A percentile compares a stretch with the other conserved stretches of the same genome.
phyloP scores from a whole-genome alignment of 306 rosid genomes.

The Cyamopsis tetragonoloba region DNA sequence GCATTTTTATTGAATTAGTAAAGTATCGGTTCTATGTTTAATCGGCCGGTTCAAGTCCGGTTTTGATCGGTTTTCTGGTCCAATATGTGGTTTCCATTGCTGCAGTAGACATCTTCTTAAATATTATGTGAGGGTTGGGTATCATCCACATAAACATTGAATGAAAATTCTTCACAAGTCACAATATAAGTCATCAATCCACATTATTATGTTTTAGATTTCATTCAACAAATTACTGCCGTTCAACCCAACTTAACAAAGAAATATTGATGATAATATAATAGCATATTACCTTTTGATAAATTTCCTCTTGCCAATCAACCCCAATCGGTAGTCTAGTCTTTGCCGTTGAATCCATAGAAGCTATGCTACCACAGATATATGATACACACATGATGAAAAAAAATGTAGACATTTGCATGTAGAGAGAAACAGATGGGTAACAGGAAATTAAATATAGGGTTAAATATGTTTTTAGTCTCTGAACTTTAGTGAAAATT shows the following conservation, averaged over 20 bases:
- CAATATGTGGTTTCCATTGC: too few relatives aligned
- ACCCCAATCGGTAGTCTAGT: slow-evolving; percentile 69
- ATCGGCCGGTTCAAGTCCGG: too few relatives aligned
- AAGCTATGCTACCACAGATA: slow-evolving; percentile 52
- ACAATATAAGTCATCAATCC: not conserved
- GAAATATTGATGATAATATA: slow-evolving; percentile 2
- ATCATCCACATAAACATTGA: slow-evolving; percentile 1
- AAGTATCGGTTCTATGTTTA: too few relatives aligned
- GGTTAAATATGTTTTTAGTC: too few relatives aligned
- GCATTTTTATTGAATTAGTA: too few relatives aligned
- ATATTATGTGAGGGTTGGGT: not conserved
- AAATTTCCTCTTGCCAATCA: slow-evolving; percentile 88
- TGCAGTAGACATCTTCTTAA: too few relatives aligned
- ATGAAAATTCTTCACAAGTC: not conserved
- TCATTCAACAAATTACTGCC: not conserved
- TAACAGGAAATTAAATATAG: too few relatives aligned
- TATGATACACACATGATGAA: slow-evolving; percentile 18
- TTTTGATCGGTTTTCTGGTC: too few relatives aligned
- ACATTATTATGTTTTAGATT: slow-evolving; percentile 1
- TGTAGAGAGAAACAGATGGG: not conserved
- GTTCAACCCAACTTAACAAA: not conserved
- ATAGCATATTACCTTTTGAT: slow-evolving; percentile 61
- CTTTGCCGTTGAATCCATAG: slow-evolving; percentile 91
- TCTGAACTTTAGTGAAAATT: too few relatives aligned
- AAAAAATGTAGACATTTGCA: not conserved